Base-by-base conservation (phyloP, 1,139 yeast genomes). In the Candida pseudocylindracea region DNA sequence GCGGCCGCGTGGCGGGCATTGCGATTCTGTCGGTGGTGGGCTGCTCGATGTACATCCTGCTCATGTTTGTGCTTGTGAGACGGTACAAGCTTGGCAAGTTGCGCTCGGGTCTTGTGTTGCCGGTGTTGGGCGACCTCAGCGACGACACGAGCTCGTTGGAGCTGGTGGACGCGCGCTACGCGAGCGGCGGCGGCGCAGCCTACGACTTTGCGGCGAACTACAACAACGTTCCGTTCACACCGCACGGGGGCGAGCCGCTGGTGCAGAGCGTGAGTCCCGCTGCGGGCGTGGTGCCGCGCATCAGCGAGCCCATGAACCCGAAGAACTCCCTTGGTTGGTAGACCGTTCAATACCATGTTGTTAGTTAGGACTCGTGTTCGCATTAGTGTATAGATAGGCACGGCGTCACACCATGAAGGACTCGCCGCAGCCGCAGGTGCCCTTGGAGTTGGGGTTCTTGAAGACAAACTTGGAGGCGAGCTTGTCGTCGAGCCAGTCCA, bases 391-490 rank as follows among this genome's bases (percentile, higher is more conserved):
- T 15, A 15, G 20, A 15, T 15, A 15, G 20, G 4, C 6, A 6
- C 6, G 20, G n/a, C 30, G 9, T 50, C 55, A 83, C 7, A 83
- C 94, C 95, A 85, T 85, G 51, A 88, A 88, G 7, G 94, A 80
- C 55, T 88, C 98, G 36, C 96, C 98, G 53, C 98, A 88, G 12
- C 98, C 98, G 55, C 98, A 88, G 35, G 93, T 79, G 27, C 96
- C 96, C 57, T 85, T 88, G 32, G 93, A 76, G 53, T 88, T 88
- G 38, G 98, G 98, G 52, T 88, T 88, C 53, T 66, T 73, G 60
- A 88, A 88, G 29, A 88, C 81, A 50, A 88, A 88, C 47, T 92
- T 67, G 12, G 92, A 73, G 28, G 85, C 69, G 40, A 88, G 60
- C 52, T 81, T 83, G 49, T 88, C 95, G 47, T 88, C 96, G 37